Base-by-base conservation (phyloP, 306 rosid genomes). In the Sechiopsis laciniata region DNA sequence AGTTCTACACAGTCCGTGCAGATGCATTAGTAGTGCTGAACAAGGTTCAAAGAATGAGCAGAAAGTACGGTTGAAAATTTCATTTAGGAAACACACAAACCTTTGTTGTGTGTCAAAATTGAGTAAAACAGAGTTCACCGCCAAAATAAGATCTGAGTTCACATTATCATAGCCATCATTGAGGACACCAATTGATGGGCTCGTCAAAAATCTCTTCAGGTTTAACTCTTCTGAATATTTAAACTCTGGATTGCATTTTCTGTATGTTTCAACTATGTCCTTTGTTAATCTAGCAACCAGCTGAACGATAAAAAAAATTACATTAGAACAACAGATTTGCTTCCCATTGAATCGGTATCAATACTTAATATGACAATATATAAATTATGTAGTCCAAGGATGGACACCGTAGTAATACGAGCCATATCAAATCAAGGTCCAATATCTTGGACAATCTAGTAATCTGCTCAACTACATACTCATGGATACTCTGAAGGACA, bases 151-250 rank as follows among this genome's bases (percentile, higher is more conserved):
- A 84, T 93, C 98, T 2, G 97, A 90, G 83, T 93, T 90, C 54
- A 70, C 90, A 87, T 93, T 93, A 86, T 93, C 97, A 61, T 74
- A 79, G 84, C 96, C 98, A 82, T 93, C 98, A 54, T 93, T 93
- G 65, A 87, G 96, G 81, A 93, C 94, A 86, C 98, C 97, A 79
- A 46, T 74, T 52, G 98, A 93, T 3, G 98, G 98, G 79, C 77
- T 90, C 71, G 98, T 93, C 89, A 93, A 85, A 83, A 80, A 93
- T 85, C 98, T 84, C 83, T 90, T 93, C 21, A 96, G 98, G 84
- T 93, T 90, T 73, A 86, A 87, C 82, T 90, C 96, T 78, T 88
- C 96, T 14, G 97, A 93, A 86, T 93, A 93, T 81, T 89, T 90
- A 75, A 93, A 93, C 84, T 82, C 88, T 19, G 97, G 90, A 85